Evolutionary conservation across 2,329 filamentous ascomycete genomes (phyloP).

Genomic region (Metarhizium guizhouense): DNA sequence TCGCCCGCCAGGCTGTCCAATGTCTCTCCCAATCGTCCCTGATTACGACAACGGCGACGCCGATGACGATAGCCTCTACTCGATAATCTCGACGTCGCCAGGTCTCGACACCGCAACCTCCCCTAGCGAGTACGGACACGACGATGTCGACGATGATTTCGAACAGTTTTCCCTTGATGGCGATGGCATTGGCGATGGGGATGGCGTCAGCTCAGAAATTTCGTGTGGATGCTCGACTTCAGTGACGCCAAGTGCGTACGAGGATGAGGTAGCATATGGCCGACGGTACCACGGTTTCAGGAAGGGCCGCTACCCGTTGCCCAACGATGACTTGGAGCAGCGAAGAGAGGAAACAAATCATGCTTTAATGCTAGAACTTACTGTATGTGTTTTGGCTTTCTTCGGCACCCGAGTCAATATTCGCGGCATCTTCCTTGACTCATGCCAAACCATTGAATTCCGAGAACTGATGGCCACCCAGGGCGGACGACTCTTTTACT

Average conservation of each 20-base stretch:
- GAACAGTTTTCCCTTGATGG: slow-evolving; percentile 16
- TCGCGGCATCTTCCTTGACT: not conserved
- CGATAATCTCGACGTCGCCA: slow-evolving; percentile 18
- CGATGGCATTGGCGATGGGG: slow-evolving; percentile 10
- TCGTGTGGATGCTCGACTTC: slow-evolving; percentile 23
- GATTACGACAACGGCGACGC: slow-evolving; percentile 5
- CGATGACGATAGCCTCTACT: slow-evolving; percentile 19
- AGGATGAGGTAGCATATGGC: slow-evolving; percentile 23
- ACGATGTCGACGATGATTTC: slow-evolving; percentile 17
- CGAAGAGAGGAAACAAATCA: slow-evolving; percentile 37
- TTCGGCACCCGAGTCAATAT: not conserved
- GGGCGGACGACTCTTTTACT: slow-evolving; percentile 29
- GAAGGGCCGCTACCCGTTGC: slow-evolving; percentile 34
- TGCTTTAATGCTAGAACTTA: slow-evolving; percentile 34
- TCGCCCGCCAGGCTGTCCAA: slow-evolving; percentile 3
- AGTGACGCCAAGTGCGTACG: slow-evolving; percentile 22
- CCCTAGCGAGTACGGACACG: slow-evolving; percentile 14
- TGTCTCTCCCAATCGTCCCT: slow-evolving; percentile 6
- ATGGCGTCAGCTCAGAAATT: slow-evolving; percentile 14
- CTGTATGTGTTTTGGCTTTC: slow-evolving; percentile 14
- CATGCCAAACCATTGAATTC: not conserved
- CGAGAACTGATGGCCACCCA: slow-evolving; percentile 9
- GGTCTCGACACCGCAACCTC: slow-evolving; percentile 16
- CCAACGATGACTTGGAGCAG: slow-evolving; percentile 38
- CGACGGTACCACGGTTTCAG: slow-evolving; percentile 35